Evolutionary conservation across 225 moss, liverwort and hornwort genomes (phyloP), one percentile per base, ranked within the genome.

Genomic region (Marchantia paleacea): DNA sequence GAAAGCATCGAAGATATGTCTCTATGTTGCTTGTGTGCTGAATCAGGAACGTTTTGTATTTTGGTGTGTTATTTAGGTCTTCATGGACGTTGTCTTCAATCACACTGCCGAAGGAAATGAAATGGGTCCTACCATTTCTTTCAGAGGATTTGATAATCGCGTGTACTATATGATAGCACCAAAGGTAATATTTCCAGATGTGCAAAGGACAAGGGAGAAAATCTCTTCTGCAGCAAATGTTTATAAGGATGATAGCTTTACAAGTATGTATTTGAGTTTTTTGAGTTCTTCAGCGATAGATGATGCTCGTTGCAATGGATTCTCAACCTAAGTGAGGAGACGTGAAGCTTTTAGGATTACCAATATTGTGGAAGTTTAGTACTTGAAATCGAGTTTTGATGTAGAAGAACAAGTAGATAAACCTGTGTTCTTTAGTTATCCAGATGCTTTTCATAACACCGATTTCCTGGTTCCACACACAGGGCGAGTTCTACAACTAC

Each of bases 401-500:
- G 39, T 39, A 39, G 39, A 39, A 2, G 5, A 39, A 39, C 39
- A 39, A 39, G 5, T 39, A 39, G 39, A 39, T 39, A 39, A 39
- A 39, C 5, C 39, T 39, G 2, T 39, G 2, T 5, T 2, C 39
- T 39, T 39, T 39, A 39, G 2, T 39, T 39, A 5, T 39, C 39
- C 39, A 39, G 3, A 39, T 39, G 39, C 39, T 68, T 28, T 28
- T 13, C 29, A 28, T 20, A 29, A 55, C 13, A 10, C 28, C 58
- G 11, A 61, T 47, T 0, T 61, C 13, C 47, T 77, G 49, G 65
- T 66, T 78, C 12, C 15, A 70, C 26, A 62, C 26, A 66, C 85
- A 95, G 95, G 95, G 95, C 58, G 95, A 95, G 80, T 93, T 95
- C 72, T 95, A 95, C 83, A 95, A 95, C 77, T 95, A 95, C 83